A percentile compares a stretch with the other conserved stretches of the same genome.
Evolutionary conservation across 2,329 filamentous ascomycete species (phyloP).

Genomic region (Macrophomina pseudophaseolina): DNA sequence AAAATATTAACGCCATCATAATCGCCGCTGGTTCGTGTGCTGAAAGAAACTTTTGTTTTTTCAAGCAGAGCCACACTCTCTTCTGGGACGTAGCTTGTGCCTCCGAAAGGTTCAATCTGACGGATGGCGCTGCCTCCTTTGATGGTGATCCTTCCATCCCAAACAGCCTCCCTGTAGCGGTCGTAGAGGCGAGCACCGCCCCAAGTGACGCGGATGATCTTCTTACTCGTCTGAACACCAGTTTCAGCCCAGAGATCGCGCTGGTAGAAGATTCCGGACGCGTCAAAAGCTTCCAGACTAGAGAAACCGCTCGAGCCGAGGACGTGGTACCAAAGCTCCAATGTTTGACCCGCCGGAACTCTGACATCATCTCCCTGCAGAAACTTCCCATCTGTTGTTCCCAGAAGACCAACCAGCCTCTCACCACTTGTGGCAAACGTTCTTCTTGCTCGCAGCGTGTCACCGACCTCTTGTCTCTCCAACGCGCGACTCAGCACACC

Average conservation of each 20-base stretch:
- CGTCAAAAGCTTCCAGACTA: not conserved
- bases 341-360: not conserved
- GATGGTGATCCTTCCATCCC: constrained; percentile 34
- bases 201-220: constrained; percentile 34
- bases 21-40: constrained; percentile 38
- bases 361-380: constrained; percentile 9
- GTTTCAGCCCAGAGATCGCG: not conserved
- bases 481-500: not conserved
- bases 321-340: not conserved
- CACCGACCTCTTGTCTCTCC: not conserved
- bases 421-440: constrained; percentile 22
- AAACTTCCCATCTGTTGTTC: not conserved
- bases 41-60: constrained; percentile 31
- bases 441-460: not conserved
- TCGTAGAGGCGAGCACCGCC: constrained; percentile 42
- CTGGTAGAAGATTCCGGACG: not conserved
- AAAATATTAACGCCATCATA: constrained; percentile 35
- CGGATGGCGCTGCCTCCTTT: not conserved
- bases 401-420: constrained; percentile 6
- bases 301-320: not conserved
- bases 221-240: not conserved
- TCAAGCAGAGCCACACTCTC: constrained; percentile 29
- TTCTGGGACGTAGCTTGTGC: constrained; percentile 33
- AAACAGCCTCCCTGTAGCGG: constrained; percentile 42
- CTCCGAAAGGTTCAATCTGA: constrained; percentile 35